phyloP scores from a whole-genome alignment of 2,329 filamentous ascomycete species.

The Myriosclerotinia scirpicola region DNA sequence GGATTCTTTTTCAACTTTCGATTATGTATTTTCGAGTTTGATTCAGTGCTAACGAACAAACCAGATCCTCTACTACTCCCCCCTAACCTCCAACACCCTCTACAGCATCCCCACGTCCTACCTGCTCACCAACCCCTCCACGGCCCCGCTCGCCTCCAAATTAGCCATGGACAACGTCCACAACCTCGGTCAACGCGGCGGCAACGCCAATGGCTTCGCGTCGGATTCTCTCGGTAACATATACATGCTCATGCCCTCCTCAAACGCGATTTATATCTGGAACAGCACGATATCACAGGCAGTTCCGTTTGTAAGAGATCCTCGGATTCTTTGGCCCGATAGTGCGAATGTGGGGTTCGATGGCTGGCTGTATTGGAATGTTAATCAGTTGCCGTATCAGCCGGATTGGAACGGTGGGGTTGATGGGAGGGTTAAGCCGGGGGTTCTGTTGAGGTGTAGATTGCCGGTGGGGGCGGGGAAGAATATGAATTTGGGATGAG shows the following conservation, averaged over 20 bases:
- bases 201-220: constrained; percentile 48
- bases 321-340: constrained; percentile 48
- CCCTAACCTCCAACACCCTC: constrained; percentile 39
- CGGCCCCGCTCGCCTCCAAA: constrained; percentile 41
- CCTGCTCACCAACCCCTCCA: constrained; percentile 41
- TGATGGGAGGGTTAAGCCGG: constrained; percentile 40
- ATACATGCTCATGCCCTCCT: constrained; percentile 35
- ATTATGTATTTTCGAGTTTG: neutral
- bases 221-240: constrained; percentile 47
- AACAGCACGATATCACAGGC: constrained; percentile 41
- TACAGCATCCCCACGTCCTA: constrained; percentile 39
- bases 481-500: constrained; percentile 26
- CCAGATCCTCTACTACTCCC: constrained; percentile 46
- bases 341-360: constrained; percentile 46
- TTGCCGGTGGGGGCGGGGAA: constrained; percentile 43
- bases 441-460: constrained; percentile 47
- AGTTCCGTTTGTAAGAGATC: constrained; percentile 45
- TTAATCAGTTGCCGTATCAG: constrained; percentile 51
- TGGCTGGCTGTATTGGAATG: constrained; percentile 50
- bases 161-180: constrained; percentile 48
- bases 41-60: neutral
- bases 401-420: constrained; percentile 45
- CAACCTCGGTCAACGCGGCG: constrained; percentile 47
- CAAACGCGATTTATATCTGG: constrained; percentile 44
- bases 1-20: neutral